Evolutionary conservation across 169 alveolate species (phyloP).

Genomic region (Plasmodium ovale): DNA sequence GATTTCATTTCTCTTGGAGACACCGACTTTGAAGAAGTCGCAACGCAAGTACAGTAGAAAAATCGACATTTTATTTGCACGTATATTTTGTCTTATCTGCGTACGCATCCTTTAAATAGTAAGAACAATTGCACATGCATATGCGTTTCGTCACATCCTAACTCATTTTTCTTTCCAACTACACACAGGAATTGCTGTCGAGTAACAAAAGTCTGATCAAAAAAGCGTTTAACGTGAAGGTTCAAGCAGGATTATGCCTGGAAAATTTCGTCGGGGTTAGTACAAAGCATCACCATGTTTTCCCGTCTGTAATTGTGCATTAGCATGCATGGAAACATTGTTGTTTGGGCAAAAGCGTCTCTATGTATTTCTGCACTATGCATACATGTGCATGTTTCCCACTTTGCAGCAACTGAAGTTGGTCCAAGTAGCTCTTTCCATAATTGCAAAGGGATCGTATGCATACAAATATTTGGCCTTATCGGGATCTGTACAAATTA

Average conservation of each 20-base stretch:
- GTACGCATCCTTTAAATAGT: not conserved
- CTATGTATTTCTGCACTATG: not conserved
- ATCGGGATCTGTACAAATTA: constrained; percentile 65
- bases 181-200: constrained; percentile 32
- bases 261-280: constrained; percentile 61
- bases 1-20: constrained; percentile 88
- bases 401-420: constrained; percentile 79
- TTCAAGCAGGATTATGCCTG: constrained; percentile 22
- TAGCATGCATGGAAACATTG: constrained; percentile 55
- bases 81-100: not conserved
- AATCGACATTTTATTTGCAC: not conserved
- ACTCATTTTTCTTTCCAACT: not conserved
- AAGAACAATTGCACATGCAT: not conserved
- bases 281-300: constrained; percentile 36
- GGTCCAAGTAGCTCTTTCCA: constrained; percentile 77
- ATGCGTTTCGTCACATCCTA: not conserved
- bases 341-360: constrained; percentile 19
- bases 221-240: constrained; percentile 26
- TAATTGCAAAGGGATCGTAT: constrained; percentile 73
- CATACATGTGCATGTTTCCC: not conserved
- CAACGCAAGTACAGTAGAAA: constrained; percentile 80
- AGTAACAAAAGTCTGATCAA: constrained; percentile 3
- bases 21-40: constrained; percentile 89
- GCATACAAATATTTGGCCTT: constrained; percentile 54
- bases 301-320: constrained; percentile 71